phyloP scores from a whole-genome alignment of 495 filamentous ascomycete species.

The Penicillium chermesinum region DNA sequence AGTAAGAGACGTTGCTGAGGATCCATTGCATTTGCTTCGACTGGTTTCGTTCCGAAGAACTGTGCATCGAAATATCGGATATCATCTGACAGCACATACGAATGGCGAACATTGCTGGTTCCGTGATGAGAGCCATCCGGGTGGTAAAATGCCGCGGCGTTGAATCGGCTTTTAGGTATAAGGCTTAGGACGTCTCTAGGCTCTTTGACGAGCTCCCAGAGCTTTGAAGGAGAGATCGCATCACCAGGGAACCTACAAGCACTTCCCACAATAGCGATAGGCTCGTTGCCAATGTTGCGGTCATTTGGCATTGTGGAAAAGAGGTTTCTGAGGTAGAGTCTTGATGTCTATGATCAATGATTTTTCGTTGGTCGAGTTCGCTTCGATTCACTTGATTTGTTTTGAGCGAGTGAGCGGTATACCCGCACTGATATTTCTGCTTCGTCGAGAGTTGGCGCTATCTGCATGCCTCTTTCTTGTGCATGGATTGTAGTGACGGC shows the following conservation, averaged over 20 bases:
- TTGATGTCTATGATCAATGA: neutral
- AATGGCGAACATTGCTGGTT: slow-evolving; percentile 31
- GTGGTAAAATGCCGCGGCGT: slow-evolving; percentile 35
- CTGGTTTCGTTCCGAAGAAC: slow-evolving; percentile 58
- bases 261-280: slow-evolving; percentile 45
- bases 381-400: too few relatives aligned
- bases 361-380: slow-evolving; percentile 2
- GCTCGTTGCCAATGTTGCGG: slow-evolving; percentile 17
- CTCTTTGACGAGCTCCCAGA: slow-evolving; percentile 32
- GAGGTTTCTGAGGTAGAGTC: slow-evolving; percentile 2
- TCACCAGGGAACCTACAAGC: slow-evolving; percentile 52
- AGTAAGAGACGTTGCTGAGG: slow-evolving; percentile 51
- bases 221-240: slow-evolving; percentile 27
- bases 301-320: slow-evolving; percentile 10
- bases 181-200: slow-evolving; percentile 31
- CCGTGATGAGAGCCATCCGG: slow-evolving; percentile 32
- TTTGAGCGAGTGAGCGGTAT: too few relatives aligned
- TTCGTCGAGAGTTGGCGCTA: too few relatives aligned
- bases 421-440: too few relatives aligned
- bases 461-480: too few relatives aligned
- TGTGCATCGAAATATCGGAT: slow-evolving; percentile 40
- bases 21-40: slow-evolving; percentile 50
- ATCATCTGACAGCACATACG: slow-evolving; percentile 46
- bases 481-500: slow-evolving; percentile 2
- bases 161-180: slow-evolving; percentile 38